Base-by-base conservation (phyloP, 371 early-diverging fungal genomes). In the Parasitella parasitica region DNA sequence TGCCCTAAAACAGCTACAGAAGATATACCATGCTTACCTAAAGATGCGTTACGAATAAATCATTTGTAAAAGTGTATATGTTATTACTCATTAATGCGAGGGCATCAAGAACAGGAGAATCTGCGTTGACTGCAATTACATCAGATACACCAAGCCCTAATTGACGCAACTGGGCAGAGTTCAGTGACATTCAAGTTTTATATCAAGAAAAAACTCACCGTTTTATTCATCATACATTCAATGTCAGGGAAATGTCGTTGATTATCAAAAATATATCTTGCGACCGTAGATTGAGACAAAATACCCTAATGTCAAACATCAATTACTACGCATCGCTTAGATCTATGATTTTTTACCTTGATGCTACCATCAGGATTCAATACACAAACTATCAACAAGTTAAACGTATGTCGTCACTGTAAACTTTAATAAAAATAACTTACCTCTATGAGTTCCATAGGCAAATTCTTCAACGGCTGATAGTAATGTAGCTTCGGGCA, bases 391-490 rank as follows among this genome's bases (percentile, higher is more conserved):
- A 55, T 15, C 6, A 13, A 1, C 2, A 49, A 13, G 26, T 49
- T 49, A 49, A 49, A 27, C 24, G 6, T 24, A 49, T 49, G 28
- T n/a, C n/a, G n/a, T n/a, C n/a, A n/a, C n/a, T n/a, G n/a, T n/a
- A n/a, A n/a, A n/a, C n/a, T 24, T 18, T 20, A 16, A 52, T 32
- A 26, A 51, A 7, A 20, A 12, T 28, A 38, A n/a, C 28, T 59
- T 82, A 86, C 86, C 83, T 65, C 93, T 82, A 63, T 94, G 94
- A 9, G 88, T 86, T 12, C 91, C 91, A 65, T 85, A 79, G 9
- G 87, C 87, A 70, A 94, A 92, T 32, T 91, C 84, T 51, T 86
- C 88, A 6, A 88, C 85, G 8, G 88, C 85, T 32, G 90, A 89
- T 37, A 86, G 70, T 3, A 94, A 70, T 0, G 91, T 86, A 7